Conservation (phyloP, 345 rosid genomes). For the Turritis glabra region DNA sequence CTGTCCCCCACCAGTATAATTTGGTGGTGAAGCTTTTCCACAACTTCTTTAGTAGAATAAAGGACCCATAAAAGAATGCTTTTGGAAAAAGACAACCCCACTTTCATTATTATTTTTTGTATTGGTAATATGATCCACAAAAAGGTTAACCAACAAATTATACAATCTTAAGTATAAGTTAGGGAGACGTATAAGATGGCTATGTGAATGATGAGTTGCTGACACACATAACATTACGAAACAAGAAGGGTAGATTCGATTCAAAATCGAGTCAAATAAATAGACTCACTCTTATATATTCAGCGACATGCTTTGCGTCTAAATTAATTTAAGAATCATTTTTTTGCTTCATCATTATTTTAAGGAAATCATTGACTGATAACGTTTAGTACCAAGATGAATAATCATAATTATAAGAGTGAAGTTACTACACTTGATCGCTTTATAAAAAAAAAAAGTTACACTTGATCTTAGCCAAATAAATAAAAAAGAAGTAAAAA, state of each 20-base stretch:
- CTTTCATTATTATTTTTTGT: too few species aligned
- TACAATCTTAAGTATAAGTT: neutral
- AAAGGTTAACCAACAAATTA: neutral
- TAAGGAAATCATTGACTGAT: neutral
- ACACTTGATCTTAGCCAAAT: neutral
- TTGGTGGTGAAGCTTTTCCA: slow-evolving; percentile 12
- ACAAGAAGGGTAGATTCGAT: neutral
- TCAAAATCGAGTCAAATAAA: slow-evolving; percentile 3
- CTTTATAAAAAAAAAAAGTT: neutral
- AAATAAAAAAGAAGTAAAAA: neutral
- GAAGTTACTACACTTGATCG: neutral
- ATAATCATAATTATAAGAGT: neutral
- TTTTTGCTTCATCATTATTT: neutral
- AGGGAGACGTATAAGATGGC: neutral
- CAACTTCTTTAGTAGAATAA: neutral
- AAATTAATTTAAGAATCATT: slow-evolving; percentile 15
- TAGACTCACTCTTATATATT: neutral
- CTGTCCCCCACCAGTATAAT: slow-evolving; percentile 9
- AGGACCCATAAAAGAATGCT: slow-evolving; percentile 4
- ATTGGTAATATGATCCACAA: too few species aligned
- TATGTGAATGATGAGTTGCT: neutral
- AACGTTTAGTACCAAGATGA: neutral
- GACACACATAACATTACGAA: neutral
- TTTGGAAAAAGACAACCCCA: slow-evolving; percentile 8
- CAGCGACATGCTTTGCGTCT: slow-evolving; percentile 14